These are phyloP conservation scores for Coemansia sp. DNA, from an alignment of 192 early-diverging fungal species.

Conservation along the genomic window DNA sequence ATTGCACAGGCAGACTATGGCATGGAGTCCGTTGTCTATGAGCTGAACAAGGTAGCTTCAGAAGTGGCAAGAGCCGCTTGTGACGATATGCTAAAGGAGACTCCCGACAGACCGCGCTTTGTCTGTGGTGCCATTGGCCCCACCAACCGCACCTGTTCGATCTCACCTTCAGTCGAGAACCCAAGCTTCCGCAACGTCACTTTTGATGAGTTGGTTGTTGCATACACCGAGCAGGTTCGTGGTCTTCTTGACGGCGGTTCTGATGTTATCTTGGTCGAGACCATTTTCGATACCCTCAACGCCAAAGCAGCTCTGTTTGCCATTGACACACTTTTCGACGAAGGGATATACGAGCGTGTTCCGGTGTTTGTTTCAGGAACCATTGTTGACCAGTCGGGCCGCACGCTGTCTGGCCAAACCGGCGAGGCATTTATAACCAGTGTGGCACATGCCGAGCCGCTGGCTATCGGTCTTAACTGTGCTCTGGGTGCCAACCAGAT, in stretches of 20 bases:
- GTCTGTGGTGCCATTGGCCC: slow-evolving; percentile 87
- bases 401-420: slow-evolving; percentile 95
- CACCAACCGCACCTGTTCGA: slow-evolving; percentile 93
- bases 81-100: slow-evolving; percentile 68
- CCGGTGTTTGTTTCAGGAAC: slow-evolving; percentile 85
- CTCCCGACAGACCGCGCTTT: slow-evolving; percentile 83
- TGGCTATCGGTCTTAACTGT: slow-evolving; percentile 91
- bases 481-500: slow-evolving; percentile 89
- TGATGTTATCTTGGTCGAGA: slow-evolving; percentile 92
- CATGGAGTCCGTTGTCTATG: slow-evolving; percentile 82
- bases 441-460: slow-evolving; percentile 71
- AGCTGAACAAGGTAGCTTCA: slow-evolving; percentile 88
- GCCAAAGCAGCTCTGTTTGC: slow-evolving; percentile 95
- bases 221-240: slow-evolving; percentile 88
- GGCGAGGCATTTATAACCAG: slow-evolving; percentile 94
- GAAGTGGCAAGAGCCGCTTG: slow-evolving; percentile 83
- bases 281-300: slow-evolving; percentile 97
- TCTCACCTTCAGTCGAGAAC: slow-evolving; percentile 96
- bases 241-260: slow-evolving; percentile 93
- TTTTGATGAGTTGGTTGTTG: slow-evolving; percentile 88
- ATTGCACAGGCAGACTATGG: slow-evolving; percentile 94
- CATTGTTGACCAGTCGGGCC: slow-evolving; percentile 94
- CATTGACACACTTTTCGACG: slow-evolving; percentile 80
- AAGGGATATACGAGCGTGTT: slow-evolving; percentile 67
- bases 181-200: slow-evolving; percentile 91